Base-by-base conservation (phyloP, 2,329 filamentous ascomycete genomes). In the Biscogniauxia sp. region DNA sequence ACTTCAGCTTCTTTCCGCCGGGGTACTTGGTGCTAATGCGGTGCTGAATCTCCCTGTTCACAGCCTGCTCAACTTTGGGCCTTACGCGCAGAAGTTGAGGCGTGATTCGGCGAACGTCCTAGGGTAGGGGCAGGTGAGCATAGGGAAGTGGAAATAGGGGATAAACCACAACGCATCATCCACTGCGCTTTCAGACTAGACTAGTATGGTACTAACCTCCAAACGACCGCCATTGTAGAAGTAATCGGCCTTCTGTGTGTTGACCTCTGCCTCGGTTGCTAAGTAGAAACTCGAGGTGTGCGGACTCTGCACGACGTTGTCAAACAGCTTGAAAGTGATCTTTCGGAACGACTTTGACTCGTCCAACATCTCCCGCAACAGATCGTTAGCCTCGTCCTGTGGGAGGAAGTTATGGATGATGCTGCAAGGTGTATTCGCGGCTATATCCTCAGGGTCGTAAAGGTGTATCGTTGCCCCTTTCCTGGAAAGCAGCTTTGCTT, bases 401-500 rank as follows among this genome's bases (percentile, higher is more conserved):
- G 92, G 87, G 0, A 99, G 80, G 68, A 98, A 97, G 70, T 97
- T 95, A 75, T 96, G 93, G 58, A 97, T 87, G 66, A 98, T 90
- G 11, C 91, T 93, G 76, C 93, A 97, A 1, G 95, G 93, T 0
- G 94, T 97, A 71, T 96, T 85, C 23, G 85, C 82, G 54, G 91
- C 89, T 53, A 98, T 86, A 68, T 97, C 93, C 49, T 86, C 80
- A 0, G 93, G 91, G 51, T 91, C 87, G 74, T 90, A 98, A 0
- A 98, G 80, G 71, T 94, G 90, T 1, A 98, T 76, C 0, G 94
- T 97, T 67, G 87, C 86, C 13, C 93, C 94, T 72, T 89, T 96
- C 69, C 85, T 89, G 0, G 90, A 88, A 61, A 91, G 76, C 0
- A 83, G 64, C 65, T 79, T 85, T 5, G 73, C 52, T 69, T 81